A percentile compares a stretch with the other conserved stretches of the same genome.
Conservation (phyloP, 441 rosid genomes). For the Pelargonium australe region DNA sequence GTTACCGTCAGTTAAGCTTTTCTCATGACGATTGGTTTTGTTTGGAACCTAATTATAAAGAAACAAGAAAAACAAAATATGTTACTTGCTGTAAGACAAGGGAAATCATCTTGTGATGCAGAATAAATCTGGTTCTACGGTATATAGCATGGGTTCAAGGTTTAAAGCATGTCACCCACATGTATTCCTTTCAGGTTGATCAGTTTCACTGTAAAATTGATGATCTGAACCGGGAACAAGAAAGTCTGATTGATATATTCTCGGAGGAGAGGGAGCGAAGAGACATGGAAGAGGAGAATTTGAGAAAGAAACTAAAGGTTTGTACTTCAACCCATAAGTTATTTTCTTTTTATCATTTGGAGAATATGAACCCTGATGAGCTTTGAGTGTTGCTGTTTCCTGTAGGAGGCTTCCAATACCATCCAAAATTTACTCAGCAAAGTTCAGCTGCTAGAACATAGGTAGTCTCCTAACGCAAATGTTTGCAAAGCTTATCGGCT, state of each 20-base stretch:
- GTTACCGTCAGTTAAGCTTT: neutral
- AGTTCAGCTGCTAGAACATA: conserved; percentile 30
- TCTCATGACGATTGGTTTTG: neutral
- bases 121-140: neutral
- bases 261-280: conserved; percentile 69
- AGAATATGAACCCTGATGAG: neutral
- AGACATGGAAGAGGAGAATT: conserved; percentile 54
- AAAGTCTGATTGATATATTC: conserved; percentile 51
- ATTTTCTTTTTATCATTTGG: neutral
- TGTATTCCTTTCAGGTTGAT: conserved; percentile 21
- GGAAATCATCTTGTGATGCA: neutral
- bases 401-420: conserved; percentile 30
- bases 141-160: conserved; percentile 3
- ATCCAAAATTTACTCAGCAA: conserved; percentile 29
- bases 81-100: neutral
- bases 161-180: neutral
- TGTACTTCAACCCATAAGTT: conserved; percentile 2
- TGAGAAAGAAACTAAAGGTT: conserved; percentile 44
- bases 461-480: conserved; percentile 12
- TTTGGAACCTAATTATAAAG: neutral
- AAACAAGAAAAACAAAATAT: neutral
- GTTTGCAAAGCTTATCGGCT: neutral
- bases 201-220: conserved; percentile 21
- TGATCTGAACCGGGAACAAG: conserved; percentile 24
- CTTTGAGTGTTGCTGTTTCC: neutral